Base-by-base conservation (phyloP, 2,329 filamentous ascomycete species). In the Aspergillus ruber region DNA sequence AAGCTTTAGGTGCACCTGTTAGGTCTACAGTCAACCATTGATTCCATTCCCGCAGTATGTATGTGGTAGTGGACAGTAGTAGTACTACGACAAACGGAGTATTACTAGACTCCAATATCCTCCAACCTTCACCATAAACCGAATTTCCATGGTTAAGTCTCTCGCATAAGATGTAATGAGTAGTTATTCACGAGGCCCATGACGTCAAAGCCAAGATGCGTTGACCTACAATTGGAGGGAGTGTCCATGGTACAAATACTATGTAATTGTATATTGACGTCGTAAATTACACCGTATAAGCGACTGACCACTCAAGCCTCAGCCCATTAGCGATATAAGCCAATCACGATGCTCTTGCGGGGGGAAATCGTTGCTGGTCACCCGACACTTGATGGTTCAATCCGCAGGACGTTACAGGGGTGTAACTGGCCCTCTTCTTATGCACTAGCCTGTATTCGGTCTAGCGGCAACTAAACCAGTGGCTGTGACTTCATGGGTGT, bases 301-400 rank as follows among this genome's bases (percentile, higher is more conserved):
- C 25, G 25, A 29, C 25, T 29, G 25, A 35, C 33, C 33, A 35
- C 33, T 35, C 25, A 29, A 29, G 25, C 25, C 13, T 35, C 33
- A 35, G 33, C 15, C n/a, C 33, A 35, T 15, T 13, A 38, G 33
- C 20, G 18, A 38, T 10, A n/a, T 8, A 21, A 47, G 43, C 61
- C 60, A 66, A 66, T 65, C n/a, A 58, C 9, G 9, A 17, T n/a
- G 10, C 41, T 21, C 13, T 42, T 56, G 58, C 56, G 52, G 56
- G 62, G 52, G 59, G 63, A 68, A 68, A 67, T 60, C 57, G 59
- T 58, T 52, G 59, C 53, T 62, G 66, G 66, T 69, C 66, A 69
- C 62, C 65, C 65, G 66, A 69, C 64, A 57, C 43, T 36, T 35
- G 32, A 20, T 20, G 15, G 17, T 18, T 39, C 15, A 18, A 20